A percentile compares a stretch with the other conserved stretches of the same genome.
These are phyloP conservation scores for Leishmania guyanensis DNA, from an alignment of 208 protist species.

Conservation along the genomic window DNA sequence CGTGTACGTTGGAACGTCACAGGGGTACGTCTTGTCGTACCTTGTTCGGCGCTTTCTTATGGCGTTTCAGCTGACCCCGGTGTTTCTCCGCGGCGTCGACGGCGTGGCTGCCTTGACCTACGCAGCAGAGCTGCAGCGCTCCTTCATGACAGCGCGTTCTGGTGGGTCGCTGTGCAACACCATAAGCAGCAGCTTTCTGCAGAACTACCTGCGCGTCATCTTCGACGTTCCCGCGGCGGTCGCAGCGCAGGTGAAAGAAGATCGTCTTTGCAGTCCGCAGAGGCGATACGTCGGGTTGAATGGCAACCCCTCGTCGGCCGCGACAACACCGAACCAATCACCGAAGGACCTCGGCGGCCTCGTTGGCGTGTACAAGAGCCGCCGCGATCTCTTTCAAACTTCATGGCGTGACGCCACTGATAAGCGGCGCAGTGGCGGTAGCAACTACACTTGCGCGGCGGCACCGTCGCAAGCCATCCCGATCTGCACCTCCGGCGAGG, in stretches of 20 bases:
- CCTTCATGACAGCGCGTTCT: constrained; percentile 4
- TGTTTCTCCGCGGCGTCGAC: constrained; percentile 31
- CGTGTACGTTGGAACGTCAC: constrained; percentile 72
- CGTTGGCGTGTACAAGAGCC: constrained; percentile 13
- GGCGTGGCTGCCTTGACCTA: constrained; percentile 38
- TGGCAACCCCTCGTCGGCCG: neutral
- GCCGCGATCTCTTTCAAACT: constrained; percentile 2
- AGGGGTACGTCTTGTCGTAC: constrained; percentile 73
- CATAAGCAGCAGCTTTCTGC: neutral
- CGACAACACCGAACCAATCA: neutral
- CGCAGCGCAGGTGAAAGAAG: neutral
- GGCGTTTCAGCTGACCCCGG: constrained; percentile 63
- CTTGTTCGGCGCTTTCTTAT: constrained; percentile 65
- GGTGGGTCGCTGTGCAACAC: neutral
- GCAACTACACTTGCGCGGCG: neutral
- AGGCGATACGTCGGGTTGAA: neutral
- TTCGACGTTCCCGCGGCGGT: constrained; percentile 8
- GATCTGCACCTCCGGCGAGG: constrained; percentile 38
- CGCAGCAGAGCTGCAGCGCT: constrained; percentile 34
- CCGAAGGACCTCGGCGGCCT: constrained; percentile 6
- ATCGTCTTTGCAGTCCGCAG: too few relatives aligned
- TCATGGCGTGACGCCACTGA: neutral
- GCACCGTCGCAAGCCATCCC: constrained; percentile 16
- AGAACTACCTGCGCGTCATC: constrained; percentile 20
- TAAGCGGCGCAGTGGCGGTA: neutral